Percentiles rank a stretch among this genome's conserved stretches.
phyloP scores from a whole-genome alignment of 768 basidiomycete species.

The Calvatia gigantea region DNA sequence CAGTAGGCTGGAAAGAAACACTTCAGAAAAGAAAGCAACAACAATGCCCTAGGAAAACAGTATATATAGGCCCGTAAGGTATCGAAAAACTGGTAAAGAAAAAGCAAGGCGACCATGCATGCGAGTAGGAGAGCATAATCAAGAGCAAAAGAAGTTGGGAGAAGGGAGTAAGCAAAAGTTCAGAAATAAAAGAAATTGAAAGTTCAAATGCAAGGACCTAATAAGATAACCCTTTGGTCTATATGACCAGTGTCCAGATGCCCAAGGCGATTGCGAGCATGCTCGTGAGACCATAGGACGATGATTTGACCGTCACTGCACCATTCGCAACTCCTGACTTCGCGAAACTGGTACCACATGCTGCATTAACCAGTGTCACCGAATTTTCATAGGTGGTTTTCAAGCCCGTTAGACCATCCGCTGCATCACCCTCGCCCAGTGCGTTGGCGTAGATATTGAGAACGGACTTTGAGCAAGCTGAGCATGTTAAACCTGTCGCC shows the following conservation, averaged over 20 bases:
- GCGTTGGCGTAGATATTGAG: slow-evolving; percentile 52
- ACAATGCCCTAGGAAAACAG: neutral
- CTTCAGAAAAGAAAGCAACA: neutral
- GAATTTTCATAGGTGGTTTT: slow-evolving; percentile 46
- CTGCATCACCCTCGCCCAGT: slow-evolving; percentile 27
- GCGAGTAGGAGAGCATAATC: neutral
- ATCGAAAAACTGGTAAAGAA: neutral
- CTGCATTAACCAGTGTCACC: slow-evolving; percentile 38
- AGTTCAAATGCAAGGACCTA: neutral
- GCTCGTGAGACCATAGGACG: neutral
- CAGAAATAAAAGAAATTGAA: neutral
- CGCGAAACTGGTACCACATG: slow-evolving; percentile 54
- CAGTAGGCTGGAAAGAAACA: neutral
- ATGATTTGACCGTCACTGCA: neutral
- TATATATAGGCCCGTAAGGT: neutral
- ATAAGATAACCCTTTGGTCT: neutral
- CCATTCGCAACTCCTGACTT: slow-evolving; percentile 17
- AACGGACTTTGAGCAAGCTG: slow-evolving; percentile 56
- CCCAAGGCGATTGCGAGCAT: neutral
- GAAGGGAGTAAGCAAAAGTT: neutral
- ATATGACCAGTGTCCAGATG: slow-evolving; percentile 2
- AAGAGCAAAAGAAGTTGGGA: neutral
- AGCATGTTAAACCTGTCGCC: slow-evolving; percentile 50
- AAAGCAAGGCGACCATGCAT: neutral
- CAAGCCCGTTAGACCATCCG: slow-evolving; percentile 31